Evolutionary conservation across 805 yeast genomes (phyloP).

Genomic region (Myxozyma kluyveri): DNA sequence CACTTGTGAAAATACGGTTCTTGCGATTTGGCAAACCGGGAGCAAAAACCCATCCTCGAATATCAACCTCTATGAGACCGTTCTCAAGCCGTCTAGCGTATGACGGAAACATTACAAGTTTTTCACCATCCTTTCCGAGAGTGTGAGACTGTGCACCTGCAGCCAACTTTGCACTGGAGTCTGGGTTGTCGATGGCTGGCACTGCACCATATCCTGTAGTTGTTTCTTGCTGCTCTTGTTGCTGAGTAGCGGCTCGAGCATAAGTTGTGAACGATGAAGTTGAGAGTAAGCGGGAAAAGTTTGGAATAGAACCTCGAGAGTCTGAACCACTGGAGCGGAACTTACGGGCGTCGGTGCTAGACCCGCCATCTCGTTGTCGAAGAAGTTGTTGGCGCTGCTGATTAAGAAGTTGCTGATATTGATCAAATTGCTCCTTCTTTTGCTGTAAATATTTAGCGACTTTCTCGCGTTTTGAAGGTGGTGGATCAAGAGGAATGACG

Average conservation of each 20-base stretch:
- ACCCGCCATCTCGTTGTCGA: conserved; percentile 5
- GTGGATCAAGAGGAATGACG: conserved; percentile 28
- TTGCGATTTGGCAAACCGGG: conserved; percentile 72
- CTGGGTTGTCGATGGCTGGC: background rate
- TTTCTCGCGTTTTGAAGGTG: conserved; percentile 29
- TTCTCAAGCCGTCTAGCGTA: conserved; percentile 44
- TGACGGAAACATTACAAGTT: conserved; percentile 59
- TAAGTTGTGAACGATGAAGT: conserved; percentile 29
- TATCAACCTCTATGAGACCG: conserved; percentile 51
- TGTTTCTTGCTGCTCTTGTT: conserved; percentile 1
- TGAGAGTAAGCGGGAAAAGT: conserved; percentile 21
- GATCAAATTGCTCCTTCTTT: conserved; percentile 29
- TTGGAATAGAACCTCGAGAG: background rate
- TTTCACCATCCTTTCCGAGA: conserved; percentile 46
- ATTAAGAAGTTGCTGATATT: conserved; percentile 23
- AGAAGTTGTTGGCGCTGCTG: conserved; percentile 23
- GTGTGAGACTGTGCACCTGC: conserved; percentile 4
- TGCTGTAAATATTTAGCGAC: conserved; percentile 22
- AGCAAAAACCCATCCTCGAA: conserved; percentile 68
- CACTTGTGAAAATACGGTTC: conserved; percentile 62
- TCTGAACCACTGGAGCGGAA: background rate
- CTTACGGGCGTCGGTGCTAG: no score
- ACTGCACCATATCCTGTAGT: background rate
- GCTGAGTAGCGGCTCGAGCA: conserved; percentile 21
- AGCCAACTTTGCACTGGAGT: background rate